Percentiles rank a stretch among this genome's conserved stretches.
Conservation (phyloP, 2,329 filamentous ascomycete species). For the Arthrobotrys pseudoclavata region DNA sequence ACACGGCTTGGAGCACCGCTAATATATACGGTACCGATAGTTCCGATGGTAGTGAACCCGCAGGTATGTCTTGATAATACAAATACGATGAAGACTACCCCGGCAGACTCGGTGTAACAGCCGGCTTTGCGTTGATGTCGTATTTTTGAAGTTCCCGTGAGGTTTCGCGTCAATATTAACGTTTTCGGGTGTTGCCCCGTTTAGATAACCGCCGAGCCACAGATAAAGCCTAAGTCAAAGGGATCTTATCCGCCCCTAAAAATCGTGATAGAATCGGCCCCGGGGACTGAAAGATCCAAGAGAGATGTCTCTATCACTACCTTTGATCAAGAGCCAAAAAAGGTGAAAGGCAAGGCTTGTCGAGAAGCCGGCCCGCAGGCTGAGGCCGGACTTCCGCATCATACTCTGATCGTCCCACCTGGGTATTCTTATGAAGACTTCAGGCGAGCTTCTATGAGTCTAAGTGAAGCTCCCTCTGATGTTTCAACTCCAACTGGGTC, state of each 20-base stretch:
- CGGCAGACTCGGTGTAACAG: neutral
- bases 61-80: constrained; percentile 7
- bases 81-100: neutral
- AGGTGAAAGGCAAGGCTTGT: neutral
- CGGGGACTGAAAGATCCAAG: constrained; percentile 7
- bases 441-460: constrained; percentile 16
- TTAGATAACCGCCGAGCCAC: constrained; percentile 28
- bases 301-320: neutral
- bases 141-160: constrained; percentile 42
- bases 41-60: constrained; percentile 37
- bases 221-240: neutral
- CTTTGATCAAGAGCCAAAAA: neutral
- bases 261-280: constrained; percentile 14
- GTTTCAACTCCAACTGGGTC: constrained; percentile 10
- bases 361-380: neutral
- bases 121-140: constrained; percentile 47
- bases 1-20: constrained; percentile 15
- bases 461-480: constrained; percentile 23
- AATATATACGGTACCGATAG: constrained; percentile 27
- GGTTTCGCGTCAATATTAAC: constrained; percentile 39
- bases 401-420: neutral
- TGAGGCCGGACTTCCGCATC: neutral
- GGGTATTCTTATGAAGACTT: constrained; percentile 24
- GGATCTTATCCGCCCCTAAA: constrained; percentile 16
- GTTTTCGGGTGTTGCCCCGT: constrained; percentile 32